Conservation (phyloP, 2,329 filamentous ascomycete genomes). For the Fusarium nurragi region DNA sequence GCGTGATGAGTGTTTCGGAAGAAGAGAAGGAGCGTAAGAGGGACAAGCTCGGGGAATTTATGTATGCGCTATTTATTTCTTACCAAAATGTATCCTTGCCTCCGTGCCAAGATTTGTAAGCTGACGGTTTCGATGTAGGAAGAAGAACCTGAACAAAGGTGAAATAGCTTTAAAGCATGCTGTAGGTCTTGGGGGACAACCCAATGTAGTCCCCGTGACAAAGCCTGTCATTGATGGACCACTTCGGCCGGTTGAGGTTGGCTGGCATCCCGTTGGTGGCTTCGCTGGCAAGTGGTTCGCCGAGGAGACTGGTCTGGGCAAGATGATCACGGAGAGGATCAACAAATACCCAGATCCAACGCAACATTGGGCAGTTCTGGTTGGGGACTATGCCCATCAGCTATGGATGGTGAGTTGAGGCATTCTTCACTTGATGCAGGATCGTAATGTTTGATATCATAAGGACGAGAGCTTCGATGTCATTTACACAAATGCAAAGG, state of each 20-base stretch:
- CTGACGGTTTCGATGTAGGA: slow-evolving; percentile 32
- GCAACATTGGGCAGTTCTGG: slow-evolving; percentile 68
- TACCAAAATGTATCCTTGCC: neutral
- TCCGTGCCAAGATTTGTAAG: neutral
- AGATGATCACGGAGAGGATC: slow-evolving; percentile 64
- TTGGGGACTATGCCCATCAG: slow-evolving; percentile 64
- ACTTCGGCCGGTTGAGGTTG: slow-evolving; percentile 57
- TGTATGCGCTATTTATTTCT: slow-evolving; percentile 45
- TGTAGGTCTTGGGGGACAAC: slow-evolving; percentile 45
- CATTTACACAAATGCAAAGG: slow-evolving; percentile 63
- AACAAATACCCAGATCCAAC: slow-evolving; percentile 66
- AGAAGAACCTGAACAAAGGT: slow-evolving; percentile 49
- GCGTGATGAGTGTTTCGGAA: slow-evolving; percentile 15
- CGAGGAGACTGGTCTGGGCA: slow-evolving; percentile 63
- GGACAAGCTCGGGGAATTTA: slow-evolving; percentile 47
- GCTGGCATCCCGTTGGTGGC: slow-evolving; percentile 68
- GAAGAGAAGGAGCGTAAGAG: slow-evolving; percentile 43
- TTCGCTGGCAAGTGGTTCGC: slow-evolving; percentile 67
- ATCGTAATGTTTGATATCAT: neutral
- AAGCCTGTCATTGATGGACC: slow-evolving; percentile 46
- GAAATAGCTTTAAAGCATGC: slow-evolving; percentile 51
- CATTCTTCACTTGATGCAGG: fast-evolving
- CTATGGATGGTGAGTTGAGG: slow-evolving; percentile 63
- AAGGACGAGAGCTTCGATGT: slow-evolving; percentile 65
- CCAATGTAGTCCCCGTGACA: slow-evolving; percentile 47